Conservation (phyloP, 31 red algal genomes). For the Bonnemaisonia californica region DNA sequence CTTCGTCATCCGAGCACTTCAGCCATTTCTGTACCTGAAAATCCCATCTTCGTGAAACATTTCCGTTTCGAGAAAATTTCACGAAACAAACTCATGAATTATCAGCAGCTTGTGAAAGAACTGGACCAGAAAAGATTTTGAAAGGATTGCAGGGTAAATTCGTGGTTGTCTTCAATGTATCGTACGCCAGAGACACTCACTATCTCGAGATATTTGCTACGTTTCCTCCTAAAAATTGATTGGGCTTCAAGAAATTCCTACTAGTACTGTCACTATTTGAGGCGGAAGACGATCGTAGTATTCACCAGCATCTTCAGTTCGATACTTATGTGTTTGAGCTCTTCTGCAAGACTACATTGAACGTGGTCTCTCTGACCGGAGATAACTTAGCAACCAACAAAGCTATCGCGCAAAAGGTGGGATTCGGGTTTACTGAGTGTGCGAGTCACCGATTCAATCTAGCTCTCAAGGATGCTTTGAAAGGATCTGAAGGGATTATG, state of each 20-base stretch:
- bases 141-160: neutral
- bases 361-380: too few relatives aligned
- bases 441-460: slow-evolving; percentile 20
- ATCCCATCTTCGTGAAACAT: too few relatives aligned
- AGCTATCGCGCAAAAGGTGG: neutral
- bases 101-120: neutral
- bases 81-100: slow-evolving; percentile 14
- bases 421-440: slow-evolving; percentile 2
- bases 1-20: too few relatives aligned
- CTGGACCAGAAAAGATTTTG: neutral
- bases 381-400: neutral
- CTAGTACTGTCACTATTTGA: too few relatives aligned
- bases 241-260: slow-evolving; percentile 1
- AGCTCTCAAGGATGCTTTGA: neutral
- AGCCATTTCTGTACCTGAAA: too few relatives aligned
- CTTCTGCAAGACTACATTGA: too few relatives aligned
- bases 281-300: neutral
- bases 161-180: slow-evolving; percentile 4
- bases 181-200: neutral
- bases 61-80: neutral
- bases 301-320: too few relatives aligned
- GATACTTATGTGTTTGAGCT: too few relatives aligned
- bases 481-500: neutral
- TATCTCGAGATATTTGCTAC: neutral
- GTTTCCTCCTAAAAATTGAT: neutral